phyloP scores from a whole-genome alignment of 345 rosid species.

The Gossypium thurberi region DNA sequence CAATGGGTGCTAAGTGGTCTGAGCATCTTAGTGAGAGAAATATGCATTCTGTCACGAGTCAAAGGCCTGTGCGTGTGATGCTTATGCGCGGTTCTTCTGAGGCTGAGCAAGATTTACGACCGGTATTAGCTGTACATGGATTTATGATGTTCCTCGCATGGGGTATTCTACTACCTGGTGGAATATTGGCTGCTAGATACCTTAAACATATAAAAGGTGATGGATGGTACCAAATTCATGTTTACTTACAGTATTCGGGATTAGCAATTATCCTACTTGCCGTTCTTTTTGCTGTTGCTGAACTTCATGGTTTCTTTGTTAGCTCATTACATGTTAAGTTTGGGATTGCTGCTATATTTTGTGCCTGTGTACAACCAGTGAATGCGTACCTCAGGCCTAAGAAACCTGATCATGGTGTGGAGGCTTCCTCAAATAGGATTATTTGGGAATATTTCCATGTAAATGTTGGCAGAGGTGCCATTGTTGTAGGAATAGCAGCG shows the following conservation, averaged over 20 bases:
- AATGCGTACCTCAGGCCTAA: conserved; percentile 82
- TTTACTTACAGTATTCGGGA: conserved; percentile 86
- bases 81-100: conserved; percentile 83
- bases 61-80: conserved; percentile 75
- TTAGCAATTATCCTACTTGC: conserved; percentile 79
- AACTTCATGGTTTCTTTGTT: conserved; percentile 65
- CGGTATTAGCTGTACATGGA: conserved; percentile 91
- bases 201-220: conserved; percentile 91
- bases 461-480: conserved; percentile 63
- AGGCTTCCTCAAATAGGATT: conserved; percentile 38
- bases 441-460: conserved; percentile 82
- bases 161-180: conserved; percentile 96
- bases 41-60: conserved; percentile 89
- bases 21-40: conserved; percentile 68
- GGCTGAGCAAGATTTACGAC: conserved; percentile 89
- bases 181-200: conserved; percentile 82
- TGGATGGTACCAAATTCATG: conserved; percentile 87
- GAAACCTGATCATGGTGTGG: conserved; percentile 54
- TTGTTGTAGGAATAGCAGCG: conserved; percentile 49
- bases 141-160: conserved; percentile 99
- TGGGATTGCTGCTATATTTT: conserved; percentile 64
- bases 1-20: conserved; percentile 91
- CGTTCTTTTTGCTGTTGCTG: conserved; percentile 91
- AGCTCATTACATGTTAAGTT: conserved; percentile 75
- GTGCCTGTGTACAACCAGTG: conserved; percentile 72